A percentile compares a stretch with the other conserved stretches of the same genome.
These are phyloP conservation scores for Podospora fimiseda DNA, from an alignment of 495 filamentous ascomycete species.

Conservation along the genomic window DNA sequence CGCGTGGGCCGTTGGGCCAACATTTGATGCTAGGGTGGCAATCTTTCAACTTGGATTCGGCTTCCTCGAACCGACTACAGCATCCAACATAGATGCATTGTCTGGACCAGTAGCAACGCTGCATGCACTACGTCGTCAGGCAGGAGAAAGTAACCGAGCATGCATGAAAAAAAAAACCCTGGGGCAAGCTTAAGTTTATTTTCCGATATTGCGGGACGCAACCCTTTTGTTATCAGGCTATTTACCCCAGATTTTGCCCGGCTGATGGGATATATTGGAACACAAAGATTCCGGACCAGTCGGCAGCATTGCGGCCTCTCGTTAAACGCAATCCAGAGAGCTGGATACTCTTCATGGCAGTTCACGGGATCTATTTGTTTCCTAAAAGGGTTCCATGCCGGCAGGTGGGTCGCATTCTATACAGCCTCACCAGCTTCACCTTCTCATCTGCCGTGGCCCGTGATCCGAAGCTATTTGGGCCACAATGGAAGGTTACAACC, in stretches of 20 bases:
- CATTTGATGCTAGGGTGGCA: neutral
- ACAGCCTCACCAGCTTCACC: too few relatives aligned
- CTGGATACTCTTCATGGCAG: slow-evolving; percentile 13
- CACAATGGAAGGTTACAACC: slow-evolving; percentile 8
- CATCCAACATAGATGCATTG: neutral
- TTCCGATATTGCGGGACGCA: slow-evolving; percentile 10
- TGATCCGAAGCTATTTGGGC: neutral
- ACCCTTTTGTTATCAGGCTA: slow-evolving; percentile 4
- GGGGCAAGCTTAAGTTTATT: slow-evolving; percentile 2
- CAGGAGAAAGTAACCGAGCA: neutral
- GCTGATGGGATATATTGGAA: slow-evolving; percentile 11
- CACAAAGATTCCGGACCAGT: slow-evolving; percentile 24
- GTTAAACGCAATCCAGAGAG: slow-evolving; percentile 11
- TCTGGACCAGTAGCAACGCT: neutral
- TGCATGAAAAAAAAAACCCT: slow-evolving; percentile 1
- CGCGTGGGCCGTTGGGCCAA: neutral
- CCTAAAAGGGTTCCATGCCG: neutral
- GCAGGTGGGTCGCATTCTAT: neutral
- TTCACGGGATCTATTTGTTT: slow-evolving; percentile 7
- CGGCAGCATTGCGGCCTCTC: slow-evolving; percentile 23
- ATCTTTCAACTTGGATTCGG: neutral
- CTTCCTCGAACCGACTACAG: neutral
- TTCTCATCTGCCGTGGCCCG: slow-evolving; percentile 18
- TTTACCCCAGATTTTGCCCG: slow-evolving; percentile 30
- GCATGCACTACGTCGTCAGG: neutral